Base-by-base conservation (phyloP, 2,329 filamentous ascomycete genomes). In the Arthrobotrys iridis region DNA sequence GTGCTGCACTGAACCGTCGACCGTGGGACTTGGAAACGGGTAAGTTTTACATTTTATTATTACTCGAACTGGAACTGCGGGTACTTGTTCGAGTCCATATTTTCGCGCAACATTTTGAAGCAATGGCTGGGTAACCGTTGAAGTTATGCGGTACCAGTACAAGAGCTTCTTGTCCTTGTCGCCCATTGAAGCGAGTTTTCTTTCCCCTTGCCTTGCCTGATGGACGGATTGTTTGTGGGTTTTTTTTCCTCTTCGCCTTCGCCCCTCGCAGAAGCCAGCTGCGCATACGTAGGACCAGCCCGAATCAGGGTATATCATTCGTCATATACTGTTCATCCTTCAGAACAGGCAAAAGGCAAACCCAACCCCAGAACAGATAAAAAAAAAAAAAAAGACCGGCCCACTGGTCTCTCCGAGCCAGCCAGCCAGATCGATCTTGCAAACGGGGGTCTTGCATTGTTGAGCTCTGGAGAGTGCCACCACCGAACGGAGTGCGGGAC, bases 291-390 rank as follows among this genome's bases (percentile, higher is more conserved):
- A 70, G 43, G 65, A 37, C 20, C 50, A 13, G 11, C 55, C 55
- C 57, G 57, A 63, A 63, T 62, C 66, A 71, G 58, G 66, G 57
- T 60, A 63, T 71, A 35, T 71, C 57, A 71, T 71, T 71, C 66
- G 66, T 71, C 66, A 71, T 71, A 57, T 48, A 20, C 40, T 26
- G 63, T 22, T 20, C 62, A 65, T 65, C 62, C 11, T 60, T 18
- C 22, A 24, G 46, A 71, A 57, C 65, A 70, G 65, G 65, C 65
- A 70, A 70, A 70, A 70, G 57, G 40, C 45, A 52, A 62, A 48
- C 30, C 13, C 13, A 37, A 55, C 57, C 55, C 58, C 58, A 45
- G 58, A 20, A 43, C 46, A 62, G 41, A 59, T 22, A 43, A 43
- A 43, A 59, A 43, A 41, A 35, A 24, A 43, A 22, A 33, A 30